These are phyloP conservation scores for Hypholoma fasciculare DNA, from an alignment of 768 basidiomycete species.

Conservation along the genomic window DNA sequence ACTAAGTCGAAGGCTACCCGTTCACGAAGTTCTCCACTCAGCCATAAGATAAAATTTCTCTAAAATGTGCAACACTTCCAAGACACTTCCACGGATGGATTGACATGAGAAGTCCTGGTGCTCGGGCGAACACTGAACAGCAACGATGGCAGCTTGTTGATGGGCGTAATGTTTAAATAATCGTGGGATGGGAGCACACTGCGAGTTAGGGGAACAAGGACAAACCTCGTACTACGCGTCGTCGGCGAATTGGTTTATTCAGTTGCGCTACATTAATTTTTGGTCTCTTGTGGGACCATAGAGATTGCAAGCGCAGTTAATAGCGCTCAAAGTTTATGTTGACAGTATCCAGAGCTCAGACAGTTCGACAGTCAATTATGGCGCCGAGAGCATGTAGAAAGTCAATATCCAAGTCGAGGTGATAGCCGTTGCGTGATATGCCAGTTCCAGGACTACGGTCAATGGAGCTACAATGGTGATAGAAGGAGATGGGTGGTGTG, in stretches of 20 bases:
- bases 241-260: too few relatives aligned
- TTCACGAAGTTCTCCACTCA: too few relatives aligned
- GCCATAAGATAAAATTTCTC: background rate
- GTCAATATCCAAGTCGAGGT: background rate
- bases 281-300: too few relatives aligned
- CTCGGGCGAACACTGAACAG: background rate
- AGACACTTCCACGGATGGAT: background rate
- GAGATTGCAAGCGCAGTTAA: too few relatives aligned
- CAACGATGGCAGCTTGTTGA: background rate
- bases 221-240: too few relatives aligned
- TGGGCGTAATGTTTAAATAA: background rate
- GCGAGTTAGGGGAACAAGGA: background rate
- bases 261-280: too few relatives aligned
- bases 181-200: background rate
- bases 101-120: conserved; percentile 1
- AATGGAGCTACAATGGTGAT: background rate
- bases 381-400: too few relatives aligned
- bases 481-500: conserved; percentile 1
- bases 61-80: background rate
- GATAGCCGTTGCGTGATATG: background rate
- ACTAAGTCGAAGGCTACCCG: too few relatives aligned
- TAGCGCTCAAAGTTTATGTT: too few relatives aligned
- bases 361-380: too few relatives aligned
- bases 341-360: too few relatives aligned
- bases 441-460: background rate